Base-by-base conservation (phyloP, 1,139 yeast genomes). In the Suhomyces wounanorum region DNA sequence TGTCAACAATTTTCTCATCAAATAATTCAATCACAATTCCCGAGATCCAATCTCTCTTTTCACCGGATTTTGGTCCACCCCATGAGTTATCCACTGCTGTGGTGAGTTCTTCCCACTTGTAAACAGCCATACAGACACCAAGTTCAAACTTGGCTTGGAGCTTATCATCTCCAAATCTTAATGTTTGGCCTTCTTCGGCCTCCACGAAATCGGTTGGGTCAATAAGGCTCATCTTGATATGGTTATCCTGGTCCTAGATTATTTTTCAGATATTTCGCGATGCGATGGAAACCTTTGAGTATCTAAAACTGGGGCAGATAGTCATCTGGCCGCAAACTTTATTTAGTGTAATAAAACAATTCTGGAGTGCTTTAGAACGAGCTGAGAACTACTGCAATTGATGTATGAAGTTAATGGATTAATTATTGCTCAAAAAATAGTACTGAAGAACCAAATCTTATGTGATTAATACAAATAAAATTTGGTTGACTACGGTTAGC, bases 31-130 rank as follows among this genome's bases (percentile, higher is more conserved):
- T 53, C 39, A 59, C 57, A 10, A 59, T 47, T 10, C 60, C 62
- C n/a, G 57, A 53, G 44, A 59, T 55, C 62, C 62, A 59, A 50
- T 59, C 62, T 45, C 99, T 80, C 68, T 94, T 94, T 44, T 89
- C 98, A 0, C 79, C 82, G 11, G 96, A 87, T 43, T 89, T 89
- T 14, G 96, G 83, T 1, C 99, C 99, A 53, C 99, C 99, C 99
- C 99, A 94, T 38, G 79, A 76, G 65, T 89, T 89, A n/a, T 84
- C 96, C n/a, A 95, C 99, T 0, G 99, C 99, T 1, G 89, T 86
- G 47, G 82, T 79, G 51, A 94, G 75, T 43, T 89, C 94, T 55
- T 90, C 96, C 99, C 99, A 94, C 55, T 81, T 79, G 68, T 91
- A 83, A 14, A 94, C 70, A 37, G 89, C 85, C 96, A 92, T 87